A percentile compares a stretch with the other conserved stretches of the same genome.
Conservation (phyloP, 768 basidiomycete species). For the Galerina marginata region DNA sequence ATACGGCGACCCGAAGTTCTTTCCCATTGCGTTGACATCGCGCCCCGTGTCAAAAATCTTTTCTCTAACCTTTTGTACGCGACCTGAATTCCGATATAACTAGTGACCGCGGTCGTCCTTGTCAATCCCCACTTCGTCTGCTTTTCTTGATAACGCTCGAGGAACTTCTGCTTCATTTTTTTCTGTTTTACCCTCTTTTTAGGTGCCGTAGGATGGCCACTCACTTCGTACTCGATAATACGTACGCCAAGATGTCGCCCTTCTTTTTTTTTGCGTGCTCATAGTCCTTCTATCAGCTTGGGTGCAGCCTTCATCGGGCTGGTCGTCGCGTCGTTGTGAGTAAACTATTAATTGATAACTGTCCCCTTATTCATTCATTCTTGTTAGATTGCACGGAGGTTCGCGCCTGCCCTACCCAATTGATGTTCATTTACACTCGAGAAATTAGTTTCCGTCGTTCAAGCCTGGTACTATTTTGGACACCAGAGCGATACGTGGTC, state of each 20-base stretch:
- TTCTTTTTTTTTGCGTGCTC: not conserved
- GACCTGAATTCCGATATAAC: slow-evolving; percentile 6
- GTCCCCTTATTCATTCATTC: not conserved
- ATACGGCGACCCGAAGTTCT: slow-evolving; percentile 3
- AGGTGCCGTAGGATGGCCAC: slow-evolving; percentile 3
- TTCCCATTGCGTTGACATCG: slow-evolving; percentile 8
- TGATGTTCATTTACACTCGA: not conserved
- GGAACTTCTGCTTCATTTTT: not conserved
- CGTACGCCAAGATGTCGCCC: slow-evolving; percentile 9
- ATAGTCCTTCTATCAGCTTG: slow-evolving; percentile 19
- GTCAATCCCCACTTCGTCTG: not conserved
- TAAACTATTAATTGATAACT: slow-evolving; percentile 5
- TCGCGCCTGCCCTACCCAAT: slow-evolving; percentile 8
- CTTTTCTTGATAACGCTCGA: slow-evolving; percentile 2
- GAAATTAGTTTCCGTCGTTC: slow-evolving; percentile 55
- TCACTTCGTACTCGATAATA: slow-evolving; percentile 16
- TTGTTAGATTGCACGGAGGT: slow-evolving; percentile 57
- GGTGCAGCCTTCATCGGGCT: slow-evolving; percentile 59
- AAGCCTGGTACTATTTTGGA: slow-evolving; percentile 59
- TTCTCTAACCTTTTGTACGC: slow-evolving; percentile 2
- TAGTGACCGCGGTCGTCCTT: not conserved
- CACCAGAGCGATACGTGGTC: slow-evolving; percentile 57
- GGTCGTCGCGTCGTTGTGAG: slow-evolving; percentile 53
- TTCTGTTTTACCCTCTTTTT: not conserved
- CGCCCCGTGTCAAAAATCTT: not conserved